Evolutionary conservation across 805 yeast genomes (phyloP), one percentile per base, ranked within the genome.

Genomic region (Wickerhamomyces pijperi): DNA sequence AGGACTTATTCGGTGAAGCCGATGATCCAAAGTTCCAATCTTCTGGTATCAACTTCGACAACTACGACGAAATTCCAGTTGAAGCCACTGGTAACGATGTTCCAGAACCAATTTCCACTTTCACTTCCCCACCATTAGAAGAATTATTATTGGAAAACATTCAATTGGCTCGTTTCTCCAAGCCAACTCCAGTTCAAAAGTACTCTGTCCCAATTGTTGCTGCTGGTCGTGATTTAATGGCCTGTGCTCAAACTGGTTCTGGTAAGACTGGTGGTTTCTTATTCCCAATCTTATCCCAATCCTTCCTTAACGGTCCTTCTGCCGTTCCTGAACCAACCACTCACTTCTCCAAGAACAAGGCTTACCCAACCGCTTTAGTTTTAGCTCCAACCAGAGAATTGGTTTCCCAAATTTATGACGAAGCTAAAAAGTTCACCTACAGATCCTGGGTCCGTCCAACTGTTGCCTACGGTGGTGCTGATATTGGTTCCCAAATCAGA

Each of bases 191-290:
- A 38, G 95, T 85, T 42, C 95, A 85, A 63, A 86, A 86, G 66
- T 85, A 85, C 72, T 86, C 95, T 35, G 82, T 86, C 47, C 95
- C 95, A 50, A 85, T 86, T 48, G 90, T 86, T 49, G 85, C 90
- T 43, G 77, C 70, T 44, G 86, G 88, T 55, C 77, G 95, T 66
- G 95, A 85, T 65, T 74, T 85, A 66, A 86, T 85, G 95, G 95
- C 95, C 29, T 86, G 95, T 76, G 95, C 95, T 43, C 95, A 86
- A 71, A 85, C 95, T 51, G 95, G 95, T 81, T 88, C 97, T 43
- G 99, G 99, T 76, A 92, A 92, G 71, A 92, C 99, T 59, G 98
- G 97, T 74, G 99, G 98, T 50, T 92, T 92, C 75, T 71, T 92
- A 60, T 92, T 92, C 83, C 98, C 99, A 47, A 95, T 92, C 40